Conservation (phyloP, 768 basidiomycete genomes). For the Russula emetica region DNA sequence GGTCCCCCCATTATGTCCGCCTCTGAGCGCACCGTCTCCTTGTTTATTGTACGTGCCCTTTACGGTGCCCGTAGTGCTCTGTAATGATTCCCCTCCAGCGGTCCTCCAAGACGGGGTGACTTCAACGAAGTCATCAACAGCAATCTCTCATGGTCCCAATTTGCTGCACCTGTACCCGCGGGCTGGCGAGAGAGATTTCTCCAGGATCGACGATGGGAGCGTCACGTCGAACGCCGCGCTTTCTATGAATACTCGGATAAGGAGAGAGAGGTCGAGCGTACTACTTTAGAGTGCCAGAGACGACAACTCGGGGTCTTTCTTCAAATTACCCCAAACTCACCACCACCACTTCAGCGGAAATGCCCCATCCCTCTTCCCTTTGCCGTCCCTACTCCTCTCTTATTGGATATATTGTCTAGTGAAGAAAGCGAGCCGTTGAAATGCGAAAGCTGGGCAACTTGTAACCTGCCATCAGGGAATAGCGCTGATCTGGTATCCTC, state of each 20-base stretch:
- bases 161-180: slow-evolving; percentile 18
- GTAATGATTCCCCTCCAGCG: slow-evolving; percentile 1
- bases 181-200: slow-evolving; percentile 19
- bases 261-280: slow-evolving; percentile 15
- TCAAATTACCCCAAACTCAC: not conserved
- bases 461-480: not conserved
- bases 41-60: slow-evolving; percentile 16
- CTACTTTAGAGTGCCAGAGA: slow-evolving; percentile 15
- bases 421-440: not conserved
- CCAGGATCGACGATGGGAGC: slow-evolving; percentile 16
- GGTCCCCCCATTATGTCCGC: slow-evolving; percentile 11
- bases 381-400: not conserved
- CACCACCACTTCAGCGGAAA: slow-evolving; percentile 14
- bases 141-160: slow-evolving; percentile 23
- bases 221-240: slow-evolving; percentile 6
- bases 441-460: not conserved
- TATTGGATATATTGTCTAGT: not conserved
- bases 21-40: slow-evolving; percentile 7
- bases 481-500: not conserved
- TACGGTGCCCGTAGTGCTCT: not conserved
- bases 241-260: slow-evolving; percentile 5
- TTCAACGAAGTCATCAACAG: slow-evolving; percentile 11
- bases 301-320: slow-evolving; percentile 4
- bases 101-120: slow-evolving; percentile 16
- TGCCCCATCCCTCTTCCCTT: slow-evolving; percentile 5